Conservation (phyloP, 179 eudicot genomes). For the Gypsophila paniculata region DNA sequence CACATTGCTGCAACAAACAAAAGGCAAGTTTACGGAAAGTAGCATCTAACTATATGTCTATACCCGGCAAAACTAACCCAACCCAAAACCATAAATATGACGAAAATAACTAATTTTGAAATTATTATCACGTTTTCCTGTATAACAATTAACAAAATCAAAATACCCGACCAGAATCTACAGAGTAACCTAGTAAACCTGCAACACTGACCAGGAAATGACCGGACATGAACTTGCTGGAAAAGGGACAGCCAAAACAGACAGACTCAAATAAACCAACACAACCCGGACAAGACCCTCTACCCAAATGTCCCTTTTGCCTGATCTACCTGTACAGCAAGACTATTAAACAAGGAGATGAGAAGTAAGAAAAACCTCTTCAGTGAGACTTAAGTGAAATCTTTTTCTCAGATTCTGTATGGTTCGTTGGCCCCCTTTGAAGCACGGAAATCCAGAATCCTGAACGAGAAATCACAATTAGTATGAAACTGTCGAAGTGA, state of each 20-base stretch:
- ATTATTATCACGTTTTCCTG: no score
- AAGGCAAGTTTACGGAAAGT: not conserved
- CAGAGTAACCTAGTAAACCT: no score
- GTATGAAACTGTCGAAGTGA: not conserved
- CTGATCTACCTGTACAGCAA: not conserved
- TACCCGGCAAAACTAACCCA: not conserved
- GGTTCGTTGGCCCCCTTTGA: constrained; percentile 93
- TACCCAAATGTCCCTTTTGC: not conserved
- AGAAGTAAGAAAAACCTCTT: constrained; percentile 58
- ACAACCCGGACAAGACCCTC: not conserved
- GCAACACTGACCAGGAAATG: no score
- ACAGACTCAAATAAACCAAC: not conserved
- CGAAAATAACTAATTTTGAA: not conserved
- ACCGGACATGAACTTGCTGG: no score
- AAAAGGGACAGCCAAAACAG: not conserved
- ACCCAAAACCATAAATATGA: not conserved
- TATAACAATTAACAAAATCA: no score
- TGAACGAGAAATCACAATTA: constrained; percentile 29
- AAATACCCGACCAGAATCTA: no score
- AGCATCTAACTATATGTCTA: not conserved
- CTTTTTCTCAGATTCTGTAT: constrained; percentile 90
- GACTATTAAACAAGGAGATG: not conserved
- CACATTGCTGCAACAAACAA: constrained; percentile 80
- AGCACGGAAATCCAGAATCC: constrained; percentile 99
- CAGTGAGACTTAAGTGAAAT: constrained; percentile 87